phyloP scores from a whole-genome alignment of 1,139 yeast genomes.

The Wickerhamomyces sp. region DNA sequence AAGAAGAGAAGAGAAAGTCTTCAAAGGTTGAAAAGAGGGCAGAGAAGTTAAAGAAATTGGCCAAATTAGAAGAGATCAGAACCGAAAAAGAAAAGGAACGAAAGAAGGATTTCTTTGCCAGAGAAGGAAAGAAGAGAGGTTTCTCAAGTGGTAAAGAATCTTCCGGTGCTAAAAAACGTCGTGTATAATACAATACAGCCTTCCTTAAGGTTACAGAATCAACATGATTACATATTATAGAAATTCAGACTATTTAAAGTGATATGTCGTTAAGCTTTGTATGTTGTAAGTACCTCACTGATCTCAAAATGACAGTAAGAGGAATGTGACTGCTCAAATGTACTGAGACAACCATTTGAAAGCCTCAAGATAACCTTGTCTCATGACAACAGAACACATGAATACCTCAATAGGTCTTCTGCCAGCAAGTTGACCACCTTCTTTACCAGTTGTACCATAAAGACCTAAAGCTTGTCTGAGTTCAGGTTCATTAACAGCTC shows the following conservation, averaged over 20 bases:
- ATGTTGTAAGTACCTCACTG: not conserved
- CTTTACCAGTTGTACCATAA: slow-evolving; percentile 85
- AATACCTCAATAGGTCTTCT: slow-evolving; percentile 92
- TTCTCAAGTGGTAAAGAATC: slow-evolving; percentile 34
- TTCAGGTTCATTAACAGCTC: slow-evolving; percentile 94
- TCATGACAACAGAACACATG: slow-evolving; percentile 97
- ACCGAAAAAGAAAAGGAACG: slow-evolving; percentile 75
- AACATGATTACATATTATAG: no score
- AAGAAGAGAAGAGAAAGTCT: slow-evolving; percentile 70
- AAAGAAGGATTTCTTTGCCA: slow-evolving; percentile 81
- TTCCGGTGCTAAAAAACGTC: slow-evolving; percentile 29
- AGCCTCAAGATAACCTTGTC: slow-evolving; percentile 95
- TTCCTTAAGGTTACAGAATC: no score
- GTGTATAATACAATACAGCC: slow-evolving; percentile 5
- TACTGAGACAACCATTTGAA: slow-evolving; percentile 95
- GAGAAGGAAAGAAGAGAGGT: slow-evolving; percentile 65
- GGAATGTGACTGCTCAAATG: slow-evolving; percentile 40
- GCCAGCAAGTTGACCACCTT: slow-evolving; percentile 65
- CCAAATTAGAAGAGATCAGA: slow-evolving; percentile 66
- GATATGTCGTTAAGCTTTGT: not conserved
- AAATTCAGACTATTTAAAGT: no score
- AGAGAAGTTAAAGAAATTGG: slow-evolving; percentile 68
- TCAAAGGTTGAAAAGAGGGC: slow-evolving; percentile 77
- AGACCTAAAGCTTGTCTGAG: slow-evolving; percentile 87
- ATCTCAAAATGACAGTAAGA: not conserved